Evolutionary conservation across 352 stramenopile species (phyloP), one percentile per base, ranked within the genome.

Genomic region (Aphanomyces euteiches): DNA sequence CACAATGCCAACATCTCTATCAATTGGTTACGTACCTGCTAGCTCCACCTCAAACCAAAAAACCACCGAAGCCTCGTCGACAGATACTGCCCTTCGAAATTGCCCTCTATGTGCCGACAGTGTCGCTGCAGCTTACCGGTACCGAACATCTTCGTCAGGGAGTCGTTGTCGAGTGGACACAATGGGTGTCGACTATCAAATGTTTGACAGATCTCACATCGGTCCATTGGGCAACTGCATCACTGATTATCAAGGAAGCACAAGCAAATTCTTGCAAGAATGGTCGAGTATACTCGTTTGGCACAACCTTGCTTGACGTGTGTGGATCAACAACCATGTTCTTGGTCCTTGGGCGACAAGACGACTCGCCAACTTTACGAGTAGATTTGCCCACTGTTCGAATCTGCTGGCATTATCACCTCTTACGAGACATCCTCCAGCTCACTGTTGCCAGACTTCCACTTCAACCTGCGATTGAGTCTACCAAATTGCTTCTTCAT

Each of bases 361-460:
- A n/a, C 43, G 43, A n/a, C 21, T 7, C 43, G 13, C 63, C 63
- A 7, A 48, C 21, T 19, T 7, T 69, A 7, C 54, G 37, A 6
- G 7, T 69, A 6, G 39, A 19, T 13, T 17, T 69, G 5, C 45
- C 63, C 10, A n/a, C 8, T 47, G 8, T 65, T 38, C 10, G 59
- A 8, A 7, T 58, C 3, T 48, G 38, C 12, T 69, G 63, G 63
- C 54, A 69, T 37, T 69, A 69, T 47, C 63, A 69, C 50, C 34
- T 69, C 13, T 17, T 69, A 17, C 21, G 43, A 48, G 40, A 69
- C 17, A 21, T 45, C 7, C 50, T 69, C 34, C 15, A 15, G 41
- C 47, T 50, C 15, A 40, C 59, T 19, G 7, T 69, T 3, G 63
- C 41, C 7, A 41, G 43, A 39, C 34, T 65, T 34, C 63, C 63